These are phyloP conservation scores for Rhodomyrtus tomentosa DNA, from an alignment of 345 rosid genomes.

Conservation along the genomic window DNA sequence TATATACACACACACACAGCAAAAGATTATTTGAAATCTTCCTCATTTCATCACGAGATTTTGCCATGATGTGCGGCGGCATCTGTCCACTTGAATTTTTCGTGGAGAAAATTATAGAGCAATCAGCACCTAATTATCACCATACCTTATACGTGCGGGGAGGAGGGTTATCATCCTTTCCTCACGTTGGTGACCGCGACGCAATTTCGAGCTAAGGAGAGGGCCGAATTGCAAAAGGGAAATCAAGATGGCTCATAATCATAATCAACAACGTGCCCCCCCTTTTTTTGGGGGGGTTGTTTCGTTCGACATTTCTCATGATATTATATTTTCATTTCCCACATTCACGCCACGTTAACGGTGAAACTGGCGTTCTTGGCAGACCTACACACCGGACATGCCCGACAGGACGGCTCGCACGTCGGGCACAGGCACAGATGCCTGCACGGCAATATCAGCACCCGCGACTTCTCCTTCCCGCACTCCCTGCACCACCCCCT, in stretches of 20 bases:
- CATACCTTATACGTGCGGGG: too few relatives aligned
- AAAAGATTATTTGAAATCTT: not conserved
- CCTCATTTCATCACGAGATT: not conserved
- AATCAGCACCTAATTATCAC: too few relatives aligned
- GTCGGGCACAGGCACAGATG: conserved; percentile 1
- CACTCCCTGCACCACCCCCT: not conserved
- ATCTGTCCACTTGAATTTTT: too few relatives aligned
- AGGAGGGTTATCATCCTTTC: too few relatives aligned
- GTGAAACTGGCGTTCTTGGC: not conserved
- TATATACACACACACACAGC: too few relatives aligned
- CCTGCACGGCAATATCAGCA: conserved; percentile 10
- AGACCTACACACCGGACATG: conserved; percentile 4
- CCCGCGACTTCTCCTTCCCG: conserved; percentile 5
- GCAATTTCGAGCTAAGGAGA: not conserved
- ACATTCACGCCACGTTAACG: not conserved
- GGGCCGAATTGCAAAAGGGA: not conserved
- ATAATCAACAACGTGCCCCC: not conserved
- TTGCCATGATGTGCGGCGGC: too few relatives aligned
- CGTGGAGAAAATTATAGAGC: too few relatives aligned
- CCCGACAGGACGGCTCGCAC: not conserved
- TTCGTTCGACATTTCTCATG: not conserved
- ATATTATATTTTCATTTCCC: not conserved
- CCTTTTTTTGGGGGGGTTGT: not conserved
- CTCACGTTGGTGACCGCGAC: not conserved
- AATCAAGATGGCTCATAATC: not conserved